A percentile compares a stretch with the other conserved stretches of the same genome.
Evolutionary conservation across 441 rosid species (phyloP).

Genomic region (Erodium trifolium): DNA sequence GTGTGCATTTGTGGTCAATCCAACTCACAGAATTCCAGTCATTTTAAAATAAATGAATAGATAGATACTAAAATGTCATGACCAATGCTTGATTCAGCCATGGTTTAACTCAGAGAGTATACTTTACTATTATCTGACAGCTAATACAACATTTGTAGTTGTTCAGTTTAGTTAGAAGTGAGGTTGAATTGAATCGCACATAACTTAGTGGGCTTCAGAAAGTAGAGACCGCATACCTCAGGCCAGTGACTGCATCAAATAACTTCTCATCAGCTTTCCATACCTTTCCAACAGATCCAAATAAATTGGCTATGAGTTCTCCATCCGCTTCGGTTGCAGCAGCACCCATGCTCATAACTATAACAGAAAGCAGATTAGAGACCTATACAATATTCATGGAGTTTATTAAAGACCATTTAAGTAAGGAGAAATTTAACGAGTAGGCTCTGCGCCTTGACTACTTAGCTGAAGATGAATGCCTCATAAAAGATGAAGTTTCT

Average conservation of each 20-base stretch:
- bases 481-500: not conserved
- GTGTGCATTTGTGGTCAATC: not conserved
- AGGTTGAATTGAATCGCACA: slow-evolving; percentile 1
- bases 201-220: slow-evolving; percentile 1
- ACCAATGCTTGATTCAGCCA: not conserved
- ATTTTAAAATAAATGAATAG: no score
- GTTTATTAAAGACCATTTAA: not conserved
- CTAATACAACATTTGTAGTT: not conserved
- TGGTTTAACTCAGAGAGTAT: not conserved
- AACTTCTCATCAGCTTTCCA: slow-evolving; percentile 78
- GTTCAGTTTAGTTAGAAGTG: not conserved
- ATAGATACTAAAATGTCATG: not conserved
- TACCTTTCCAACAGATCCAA: slow-evolving; percentile 73
- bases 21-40: not conserved
- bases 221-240: slow-evolving; percentile 44
- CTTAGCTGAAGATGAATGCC: not conserved
- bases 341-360: slow-evolving; percentile 77
- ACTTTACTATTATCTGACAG: not conserved
- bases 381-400: slow-evolving; percentile 2
- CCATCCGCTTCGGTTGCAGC: slow-evolving; percentile 68
- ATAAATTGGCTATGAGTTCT: slow-evolving; percentile 53
- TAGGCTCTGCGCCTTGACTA: not conserved
- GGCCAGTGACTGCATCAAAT: slow-evolving; percentile 85
- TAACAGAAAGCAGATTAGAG: slow-evolving; percentile 18
- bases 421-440: not conserved